A percentile compares a stretch with the other conserved stretches of the same genome.
Evolutionary conservation across 2,329 filamentous ascomycete species (phyloP).

Genomic region (Claviceps paspali): DNA sequence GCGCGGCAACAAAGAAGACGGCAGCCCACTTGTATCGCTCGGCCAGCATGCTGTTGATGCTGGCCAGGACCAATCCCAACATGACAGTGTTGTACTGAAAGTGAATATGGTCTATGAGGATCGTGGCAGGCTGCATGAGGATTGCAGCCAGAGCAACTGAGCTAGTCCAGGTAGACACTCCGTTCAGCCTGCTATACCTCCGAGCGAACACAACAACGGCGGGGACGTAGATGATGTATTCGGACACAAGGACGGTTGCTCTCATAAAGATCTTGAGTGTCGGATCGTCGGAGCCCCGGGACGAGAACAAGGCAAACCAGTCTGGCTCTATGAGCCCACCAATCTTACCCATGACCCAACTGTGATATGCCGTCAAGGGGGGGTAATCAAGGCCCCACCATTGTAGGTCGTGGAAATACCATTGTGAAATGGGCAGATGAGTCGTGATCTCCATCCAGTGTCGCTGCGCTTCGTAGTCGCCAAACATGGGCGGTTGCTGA

Average conservation of each 20-base stretch:
- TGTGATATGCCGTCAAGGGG: conserved; percentile 94
- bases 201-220: conserved; percentile 75
- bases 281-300: conserved; percentile 66
- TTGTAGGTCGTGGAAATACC: conserved; percentile 93
- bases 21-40: conserved; percentile 77
- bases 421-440: conserved; percentile 77
- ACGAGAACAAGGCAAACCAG: conserved; percentile 79
- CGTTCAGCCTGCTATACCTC: conserved; percentile 60
- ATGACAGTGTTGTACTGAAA: conserved; percentile 99
- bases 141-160: conserved; percentile 79
- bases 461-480: conserved; percentile 93
- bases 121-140: conserved; percentile 78
- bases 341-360: conserved; percentile 83
- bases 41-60: conserved; percentile 76
- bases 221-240: conserved; percentile 81
- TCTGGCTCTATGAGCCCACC: conserved; percentile 61
- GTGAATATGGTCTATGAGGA: conserved; percentile 86
- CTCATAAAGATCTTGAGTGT: conserved; percentile 90
- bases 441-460: conserved; percentile 98
- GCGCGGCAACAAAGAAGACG: conserved; percentile 79
- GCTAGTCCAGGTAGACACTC: conserved; percentile 66
- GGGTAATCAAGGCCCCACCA: conserved; percentile 99
- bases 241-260: conserved; percentile 75
- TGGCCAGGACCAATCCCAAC: conserved; percentile 78
- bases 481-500: conserved; percentile 74